Conservation (phyloP, 2,329 filamentous ascomycete genomes). For the Neonectria punicea region DNA sequence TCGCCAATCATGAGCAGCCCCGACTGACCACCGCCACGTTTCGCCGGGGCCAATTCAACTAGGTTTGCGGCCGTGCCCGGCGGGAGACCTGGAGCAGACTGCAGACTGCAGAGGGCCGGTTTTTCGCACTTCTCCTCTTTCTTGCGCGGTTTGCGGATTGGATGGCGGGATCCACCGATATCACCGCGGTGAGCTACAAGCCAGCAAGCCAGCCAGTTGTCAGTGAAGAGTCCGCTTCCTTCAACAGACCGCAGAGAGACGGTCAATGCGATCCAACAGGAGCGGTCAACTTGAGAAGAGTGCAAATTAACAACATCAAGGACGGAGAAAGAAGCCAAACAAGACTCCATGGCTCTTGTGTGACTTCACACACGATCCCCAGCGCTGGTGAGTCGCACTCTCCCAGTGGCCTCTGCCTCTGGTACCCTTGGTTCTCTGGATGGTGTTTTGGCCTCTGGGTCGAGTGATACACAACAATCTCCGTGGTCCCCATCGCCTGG, state of each 20-base stretch:
- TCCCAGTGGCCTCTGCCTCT: background rate
- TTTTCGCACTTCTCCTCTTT: constrained; percentile 32
- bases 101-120: constrained; percentile 25
- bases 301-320: constrained; percentile 6
- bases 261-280: constrained; percentile 3
- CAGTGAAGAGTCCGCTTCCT: constrained; percentile 4
- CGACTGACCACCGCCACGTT: constrained; percentile 33
- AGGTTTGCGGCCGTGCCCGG: constrained; percentile 22
- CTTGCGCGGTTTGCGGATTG: constrained; percentile 39
- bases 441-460: background rate
- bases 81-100: constrained; percentile 1
- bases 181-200: constrained; percentile 17
- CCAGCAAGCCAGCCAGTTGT: background rate
- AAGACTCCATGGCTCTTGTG: constrained; percentile 7
- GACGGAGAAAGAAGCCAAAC: constrained; percentile 3
- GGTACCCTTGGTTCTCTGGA: background rate
- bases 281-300: constrained; percentile 6
- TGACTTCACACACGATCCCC: constrained; percentile 16
- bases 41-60: constrained; percentile 24
- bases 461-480: constrained; percentile 38
- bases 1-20: constrained; percentile 36
- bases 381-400: background rate
- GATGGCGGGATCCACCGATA: constrained; percentile 30
- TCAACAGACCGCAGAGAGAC: constrained; percentile 3
- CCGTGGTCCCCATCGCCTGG: constrained; percentile 29